Base-by-base conservation (phyloP, 345 rosid genomes). In the Theobroma cacao region DNA sequence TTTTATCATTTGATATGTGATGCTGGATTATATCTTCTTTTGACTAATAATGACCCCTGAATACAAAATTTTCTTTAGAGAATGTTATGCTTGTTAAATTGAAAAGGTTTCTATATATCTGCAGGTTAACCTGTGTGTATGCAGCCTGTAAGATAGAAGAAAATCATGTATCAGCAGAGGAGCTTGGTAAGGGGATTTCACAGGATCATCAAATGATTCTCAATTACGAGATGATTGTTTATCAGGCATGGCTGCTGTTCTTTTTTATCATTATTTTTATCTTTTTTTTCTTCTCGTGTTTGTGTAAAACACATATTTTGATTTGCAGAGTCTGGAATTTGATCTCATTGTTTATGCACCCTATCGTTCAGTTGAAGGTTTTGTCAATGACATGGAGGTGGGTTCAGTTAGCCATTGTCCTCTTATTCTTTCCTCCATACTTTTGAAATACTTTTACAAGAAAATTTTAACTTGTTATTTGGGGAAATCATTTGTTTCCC, bases 111-210 rank as follows among this genome's bases (percentile, higher is more conserved):
- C 40, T 78, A 76, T 80, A 13, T 83, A 30, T 79, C 74, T 55
- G 36, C 90, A 96, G 99, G 93, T 94, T 96, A 90, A 96, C 99
- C 70, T 94, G 98, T 77, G 90, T 96, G 60, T 96, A 96, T 85
- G 87, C 94, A 6, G 93, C 98, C 33, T 94, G 99, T 86, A 96
- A 96, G 83, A 94, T 96, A 80, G 99, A 96, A 81, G 99, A 96
- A 85, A 96, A 94, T 85, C 99, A 94, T 66, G 99, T 96, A 26
- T 96, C 98, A 61, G 99, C 98, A 24, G 99, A 96, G 90, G 99
- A 96, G 94, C 95, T 94, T 84, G 99, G 97, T 79, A 94, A 92
- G 86, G 98, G 98, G 74, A 94, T 96, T 84, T 90, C 93, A 56
- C 97, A 96, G 88, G 98, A 96, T 88, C 99, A 92, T 86, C 98